These are phyloP conservation scores for Cystobasidiaceae sp. DNA, from an alignment of 1,284 basidiomycete genomes.

Conservation along the genomic window DNA sequence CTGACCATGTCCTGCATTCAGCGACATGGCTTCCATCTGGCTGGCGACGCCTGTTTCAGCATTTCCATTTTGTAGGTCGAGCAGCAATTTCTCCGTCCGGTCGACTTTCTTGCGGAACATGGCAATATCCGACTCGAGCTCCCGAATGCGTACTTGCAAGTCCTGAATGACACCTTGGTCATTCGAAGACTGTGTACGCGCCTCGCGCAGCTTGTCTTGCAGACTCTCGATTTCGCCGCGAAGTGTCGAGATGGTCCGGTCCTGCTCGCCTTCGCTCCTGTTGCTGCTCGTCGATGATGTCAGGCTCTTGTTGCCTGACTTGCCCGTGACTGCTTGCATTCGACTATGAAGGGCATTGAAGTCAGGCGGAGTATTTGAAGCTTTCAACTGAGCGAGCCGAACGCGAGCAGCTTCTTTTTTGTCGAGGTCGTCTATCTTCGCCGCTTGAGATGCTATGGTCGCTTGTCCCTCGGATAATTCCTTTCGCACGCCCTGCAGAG, in stretches of 20 bases:
- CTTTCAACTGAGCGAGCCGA: constrained; percentile 11
- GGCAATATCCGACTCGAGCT: too few relatives aligned
- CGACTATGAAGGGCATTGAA: constrained; percentile 4
- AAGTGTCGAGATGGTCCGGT: too few relatives aligned
- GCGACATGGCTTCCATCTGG: neutral
- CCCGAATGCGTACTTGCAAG: too few relatives aligned
- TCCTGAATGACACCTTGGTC: too few relatives aligned
- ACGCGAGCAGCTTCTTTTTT: constrained; percentile 10
- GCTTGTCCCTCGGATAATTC: neutral
- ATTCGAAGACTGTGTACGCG: too few relatives aligned
- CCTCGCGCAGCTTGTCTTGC: too few relatives aligned
- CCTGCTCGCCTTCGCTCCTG: neutral
- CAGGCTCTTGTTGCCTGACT: neutral
- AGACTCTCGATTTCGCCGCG: too few relatives aligned
- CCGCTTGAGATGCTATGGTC: neutral
- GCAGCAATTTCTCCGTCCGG: neutral
- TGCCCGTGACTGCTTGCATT: constrained; percentile 3
- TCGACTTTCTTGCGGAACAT: too few relatives aligned
- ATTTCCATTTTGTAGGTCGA: neutral
- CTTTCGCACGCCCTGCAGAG: neutral
- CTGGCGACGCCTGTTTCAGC: neutral
- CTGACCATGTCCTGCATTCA: too few relatives aligned
- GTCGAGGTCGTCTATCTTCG: constrained; percentile 2
- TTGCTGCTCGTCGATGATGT: too few relatives aligned
- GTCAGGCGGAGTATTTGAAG: constrained; percentile 22